phyloP scores from a whole-genome alignment of 2,329 filamentous ascomycete genomes.

The Cladophialophora psammophila region DNA sequence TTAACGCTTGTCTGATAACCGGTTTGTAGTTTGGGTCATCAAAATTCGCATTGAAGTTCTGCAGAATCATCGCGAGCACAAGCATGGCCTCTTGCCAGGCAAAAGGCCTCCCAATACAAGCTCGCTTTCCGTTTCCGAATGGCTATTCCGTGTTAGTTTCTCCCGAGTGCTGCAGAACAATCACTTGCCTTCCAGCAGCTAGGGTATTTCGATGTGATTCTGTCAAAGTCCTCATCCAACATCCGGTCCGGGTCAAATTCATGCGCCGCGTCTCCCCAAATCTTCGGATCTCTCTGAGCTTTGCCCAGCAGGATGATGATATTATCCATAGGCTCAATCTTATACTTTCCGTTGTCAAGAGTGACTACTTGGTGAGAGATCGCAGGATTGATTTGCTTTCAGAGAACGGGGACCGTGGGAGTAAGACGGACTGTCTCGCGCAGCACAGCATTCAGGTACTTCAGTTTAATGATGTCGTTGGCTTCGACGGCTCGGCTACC shows the following conservation, averaged over 20 bases:
- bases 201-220: conserved; percentile 58
- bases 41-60: conserved; percentile 73
- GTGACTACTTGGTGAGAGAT: conserved; percentile 49
- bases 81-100: conserved; percentile 76
- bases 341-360: conserved; percentile 67
- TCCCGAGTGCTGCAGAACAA: background rate
- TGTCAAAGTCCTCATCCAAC: conserved; percentile 68
- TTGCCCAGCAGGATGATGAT: conserved; percentile 60
- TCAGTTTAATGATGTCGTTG: conserved; percentile 69
- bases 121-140: conserved; percentile 74
- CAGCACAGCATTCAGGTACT: conserved; percentile 70
- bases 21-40: conserved; percentile 61
- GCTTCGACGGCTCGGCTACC: conserved; percentile 64
- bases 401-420: conserved; percentile 52
- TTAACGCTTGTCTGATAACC: conserved; percentile 48
- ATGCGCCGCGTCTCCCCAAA: conserved; percentile 70
- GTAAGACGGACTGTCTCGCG: conserved; percentile 69
- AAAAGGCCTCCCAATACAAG: conserved; percentile 75
- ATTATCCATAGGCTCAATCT: conserved; percentile 61
- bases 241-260: conserved; percentile 75
- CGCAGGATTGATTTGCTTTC: conserved; percentile 21
- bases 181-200: conserved; percentile 25
- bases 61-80: conserved; percentile 68
- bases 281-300: conserved; percentile 67
- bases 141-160: conserved; percentile 58